Evolutionary conservation across 2,329 filamentous ascomycete species (phyloP).

Genomic region (Lasiodiplodia gonubiensis): DNA sequence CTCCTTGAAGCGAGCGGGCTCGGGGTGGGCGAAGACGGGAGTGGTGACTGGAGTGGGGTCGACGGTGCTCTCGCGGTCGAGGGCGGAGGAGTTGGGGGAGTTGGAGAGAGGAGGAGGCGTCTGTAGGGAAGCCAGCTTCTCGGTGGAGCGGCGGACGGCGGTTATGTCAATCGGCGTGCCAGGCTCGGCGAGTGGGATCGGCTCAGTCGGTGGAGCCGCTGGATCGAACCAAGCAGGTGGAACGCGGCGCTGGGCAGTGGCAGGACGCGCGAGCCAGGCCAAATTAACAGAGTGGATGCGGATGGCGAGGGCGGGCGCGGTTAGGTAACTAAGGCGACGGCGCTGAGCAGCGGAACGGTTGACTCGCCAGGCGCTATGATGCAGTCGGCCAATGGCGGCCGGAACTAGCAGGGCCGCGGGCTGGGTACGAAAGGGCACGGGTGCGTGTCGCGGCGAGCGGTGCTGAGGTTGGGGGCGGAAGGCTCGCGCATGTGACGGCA

Average conservation of each 20-base stretch:
- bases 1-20: constrained; percentile 51
- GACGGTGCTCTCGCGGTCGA: constrained; percentile 30
- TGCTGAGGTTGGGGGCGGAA: constrained; percentile 5
- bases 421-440: not conserved
- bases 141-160: constrained; percentile 19
- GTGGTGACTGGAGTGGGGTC: constrained; percentile 30
- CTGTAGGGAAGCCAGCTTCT: constrained; percentile 29
- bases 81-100: constrained; percentile 32
- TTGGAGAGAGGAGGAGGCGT: constrained; percentile 32
- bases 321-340: constrained; percentile 14
- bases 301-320: constrained; percentile 10
- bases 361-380: constrained; percentile 20
- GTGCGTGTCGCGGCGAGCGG: constrained; percentile 2
- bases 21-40: constrained; percentile 31
- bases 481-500: constrained; percentile 6
- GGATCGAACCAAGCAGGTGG: constrained; percentile 29
- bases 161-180: constrained; percentile 29
- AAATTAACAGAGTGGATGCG: constrained; percentile 21
- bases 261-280: constrained; percentile 17
- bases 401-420: not conserved
- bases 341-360: constrained; percentile 11
- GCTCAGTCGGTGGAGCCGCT: constrained; percentile 28
- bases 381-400: constrained; percentile 7
- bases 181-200: constrained; percentile 27
- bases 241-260: constrained; percentile 18